These are phyloP conservation scores for Entomortierella chlamydospora DNA, from an alignment of 192 early-diverging fungal species.

Conservation along the genomic window DNA sequence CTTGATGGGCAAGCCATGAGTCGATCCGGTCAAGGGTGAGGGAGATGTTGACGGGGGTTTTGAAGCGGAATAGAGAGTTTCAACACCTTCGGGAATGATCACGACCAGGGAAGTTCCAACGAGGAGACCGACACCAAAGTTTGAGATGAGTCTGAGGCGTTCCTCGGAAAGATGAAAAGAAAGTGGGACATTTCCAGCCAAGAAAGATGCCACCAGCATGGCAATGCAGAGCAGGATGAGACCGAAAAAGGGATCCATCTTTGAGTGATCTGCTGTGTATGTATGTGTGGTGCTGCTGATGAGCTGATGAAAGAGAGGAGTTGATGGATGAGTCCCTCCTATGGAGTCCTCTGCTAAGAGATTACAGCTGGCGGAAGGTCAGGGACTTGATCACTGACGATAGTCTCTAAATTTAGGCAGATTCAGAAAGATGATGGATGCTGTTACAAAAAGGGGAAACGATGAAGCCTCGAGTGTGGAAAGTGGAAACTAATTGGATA, in stretches of 20 bases:
- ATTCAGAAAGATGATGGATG: no score
- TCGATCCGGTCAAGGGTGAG: neutral
- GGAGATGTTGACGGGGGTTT: neutral
- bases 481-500: no score
- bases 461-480: no score
- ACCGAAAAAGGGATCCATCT: slow-evolving; percentile 68
- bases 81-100: slow-evolving; percentile 95
- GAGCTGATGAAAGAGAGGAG: neutral
- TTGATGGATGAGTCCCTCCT: neutral
- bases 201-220: slow-evolving; percentile 89
- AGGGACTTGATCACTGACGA: no score
- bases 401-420: no score
- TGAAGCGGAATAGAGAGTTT: slow-evolving; percentile 75
- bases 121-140: slow-evolving; percentile 91
- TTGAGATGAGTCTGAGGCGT: slow-evolving; percentile 78
- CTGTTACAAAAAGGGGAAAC: no score
- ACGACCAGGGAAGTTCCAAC: slow-evolving; percentile 92
- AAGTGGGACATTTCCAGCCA: slow-evolving; percentile 88
- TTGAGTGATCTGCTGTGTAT: neutral
- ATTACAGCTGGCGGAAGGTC: no score
- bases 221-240: slow-evolving; percentile 73
- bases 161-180: slow-evolving; percentile 81
- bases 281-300: neutral
- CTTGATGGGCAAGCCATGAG: slow-evolving; percentile 33
- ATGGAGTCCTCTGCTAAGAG: no score